These are phyloP conservation scores for Gentiana macrophylla DNA, from an alignment of 257 asterid species.

Conservation along the genomic window DNA sequence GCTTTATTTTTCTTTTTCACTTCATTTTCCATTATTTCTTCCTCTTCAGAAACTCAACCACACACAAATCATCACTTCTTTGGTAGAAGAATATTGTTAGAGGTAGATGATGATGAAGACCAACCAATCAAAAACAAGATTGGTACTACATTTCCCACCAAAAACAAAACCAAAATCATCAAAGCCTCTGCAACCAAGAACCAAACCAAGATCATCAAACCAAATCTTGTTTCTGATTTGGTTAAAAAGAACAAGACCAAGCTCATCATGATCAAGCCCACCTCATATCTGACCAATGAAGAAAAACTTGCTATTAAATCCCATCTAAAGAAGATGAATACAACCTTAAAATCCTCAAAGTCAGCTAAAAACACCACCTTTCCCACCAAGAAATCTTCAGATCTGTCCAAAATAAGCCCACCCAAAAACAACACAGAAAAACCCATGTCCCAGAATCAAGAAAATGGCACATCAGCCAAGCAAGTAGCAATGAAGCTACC, in stretches of 20 bases:
- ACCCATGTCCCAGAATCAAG: conserved; percentile 14
- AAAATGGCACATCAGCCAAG: neutral
- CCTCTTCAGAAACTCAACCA: no score
- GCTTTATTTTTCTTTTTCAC: no score
- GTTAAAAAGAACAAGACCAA: conserved; percentile 33
- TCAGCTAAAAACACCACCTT: conserved; percentile 24
- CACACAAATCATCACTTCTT: no score
- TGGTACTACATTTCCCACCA: conserved; percentile 4
- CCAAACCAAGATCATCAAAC: conserved; percentile 32
- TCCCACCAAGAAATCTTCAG: conserved; percentile 38
- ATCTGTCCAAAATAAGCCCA: conserved; percentile 26
- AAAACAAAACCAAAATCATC: conserved; percentile 25
- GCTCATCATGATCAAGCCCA: conserved; percentile 15
- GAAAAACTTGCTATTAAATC: conserved; percentile 23
- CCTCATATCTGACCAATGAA: conserved; percentile 8
- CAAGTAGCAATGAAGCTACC: conserved; percentile 18
- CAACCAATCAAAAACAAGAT: neutral
- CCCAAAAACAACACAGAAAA: conserved; percentile 40
- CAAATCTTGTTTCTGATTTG: conserved; percentile 4
- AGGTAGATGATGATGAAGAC: no score
- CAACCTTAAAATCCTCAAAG: conserved; percentile 46
- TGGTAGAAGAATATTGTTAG: no score
- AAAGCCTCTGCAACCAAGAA: conserved; percentile 25
- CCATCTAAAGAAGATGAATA: conserved; percentile 51
- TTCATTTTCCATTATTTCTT: no score